Percentiles rank a stretch among this genome's conserved stretches.
phyloP scores from a whole-genome alignment of 805 yeast species.

The Schwanniomyces sp. region DNA sequence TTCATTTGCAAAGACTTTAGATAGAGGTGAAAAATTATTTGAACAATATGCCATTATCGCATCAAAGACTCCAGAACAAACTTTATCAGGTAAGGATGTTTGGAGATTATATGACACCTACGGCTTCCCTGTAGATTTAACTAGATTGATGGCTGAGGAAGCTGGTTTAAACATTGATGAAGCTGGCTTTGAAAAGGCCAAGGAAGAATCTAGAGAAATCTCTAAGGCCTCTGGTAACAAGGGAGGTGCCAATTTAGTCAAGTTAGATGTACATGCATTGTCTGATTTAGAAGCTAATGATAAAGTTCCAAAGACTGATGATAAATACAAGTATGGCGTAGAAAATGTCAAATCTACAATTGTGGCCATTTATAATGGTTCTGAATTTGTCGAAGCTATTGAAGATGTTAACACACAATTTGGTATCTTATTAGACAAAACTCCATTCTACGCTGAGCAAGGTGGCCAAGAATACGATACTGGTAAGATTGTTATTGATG shows the following conservation, averaged over 20 bases:
- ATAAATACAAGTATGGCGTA: constrained; percentile 69
- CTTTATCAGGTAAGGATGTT: constrained; percentile 88
- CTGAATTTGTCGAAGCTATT: constrained; percentile 54
- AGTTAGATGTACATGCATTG: constrained; percentile 89
- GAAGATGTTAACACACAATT: constrained; percentile 44
- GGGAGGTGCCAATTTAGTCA: constrained; percentile 58
- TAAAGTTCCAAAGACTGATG: constrained; percentile 77
- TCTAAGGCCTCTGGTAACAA: constrained; percentile 81
- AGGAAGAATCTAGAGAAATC: constrained; percentile 86
- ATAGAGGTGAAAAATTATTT: constrained; percentile 95
- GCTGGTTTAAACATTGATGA: constrained; percentile 91
- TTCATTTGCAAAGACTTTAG: constrained; percentile 91
- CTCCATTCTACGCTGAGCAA: constrained; percentile 97
- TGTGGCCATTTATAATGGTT: constrained; percentile 69
- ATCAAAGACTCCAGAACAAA: constrained; percentile 67
- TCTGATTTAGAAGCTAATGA: constrained; percentile 64
- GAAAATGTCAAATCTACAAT: constrained; percentile 70
- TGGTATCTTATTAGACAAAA: constrained; percentile 84
- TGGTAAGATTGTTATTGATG: constrained; percentile 89
- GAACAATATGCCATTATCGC: constrained; percentile 91
- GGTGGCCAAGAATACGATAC: constrained; percentile 99
- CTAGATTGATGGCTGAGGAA: constrained; percentile 98
- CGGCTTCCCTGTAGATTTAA: constrained; percentile 98
- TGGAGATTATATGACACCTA: constrained; percentile 99
- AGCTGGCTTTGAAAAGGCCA: constrained; percentile 88